Base-by-base conservation (phyloP, 768 basidiomycete species). In the Candolleomyces eurysporus region DNA sequence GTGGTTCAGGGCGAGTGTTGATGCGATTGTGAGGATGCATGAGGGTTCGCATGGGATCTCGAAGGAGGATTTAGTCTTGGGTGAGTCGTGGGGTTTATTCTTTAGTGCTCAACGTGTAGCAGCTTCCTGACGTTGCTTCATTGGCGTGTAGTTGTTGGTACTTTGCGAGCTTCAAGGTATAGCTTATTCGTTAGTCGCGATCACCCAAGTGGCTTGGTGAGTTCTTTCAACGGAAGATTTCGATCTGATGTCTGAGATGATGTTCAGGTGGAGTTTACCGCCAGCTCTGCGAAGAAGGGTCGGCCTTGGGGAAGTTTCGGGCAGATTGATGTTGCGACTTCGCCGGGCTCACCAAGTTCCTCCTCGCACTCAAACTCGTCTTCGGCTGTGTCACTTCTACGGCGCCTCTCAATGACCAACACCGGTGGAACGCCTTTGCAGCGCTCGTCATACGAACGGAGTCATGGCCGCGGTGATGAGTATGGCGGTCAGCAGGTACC, bases 1-100 rank as follows among this genome's bases (percentile, higher is more conserved):
- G 21, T 71, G 70, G 70, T 68, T 71, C n/a, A 66, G 68, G 58
- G 66, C 63, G 8, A 66, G 66, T 51, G 62, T 66, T 4, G 67
- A 69, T 43, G 31, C 62, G 16, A 68, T 69, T 40, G 50, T 69
- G 48, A 63, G 59, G 39, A 50, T 67, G 3, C 69, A 65, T 49
- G 66, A 64, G 17, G 48, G 22, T 16, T 61, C 64, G 56, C 70
- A 71, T 62, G 60, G 62, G 43, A 63, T 71, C 13, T 64, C 65
- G 42, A 68, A 64, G 48, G 68, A 69, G 48, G 67, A 71, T 30
- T 53, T 71, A 19, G 65, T 71, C 39, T 53, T 71, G 16, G 64
- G 69, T 69, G 30, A 48, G 65, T 59, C 3, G 9, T 8, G 30
- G 17, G 17, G 42, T 26, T 45, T 50, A 46, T 30, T 21, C 22